Conservation (phyloP, 2,329 filamentous ascomycete genomes). For the Colletotrichum orbiculare region DNA sequence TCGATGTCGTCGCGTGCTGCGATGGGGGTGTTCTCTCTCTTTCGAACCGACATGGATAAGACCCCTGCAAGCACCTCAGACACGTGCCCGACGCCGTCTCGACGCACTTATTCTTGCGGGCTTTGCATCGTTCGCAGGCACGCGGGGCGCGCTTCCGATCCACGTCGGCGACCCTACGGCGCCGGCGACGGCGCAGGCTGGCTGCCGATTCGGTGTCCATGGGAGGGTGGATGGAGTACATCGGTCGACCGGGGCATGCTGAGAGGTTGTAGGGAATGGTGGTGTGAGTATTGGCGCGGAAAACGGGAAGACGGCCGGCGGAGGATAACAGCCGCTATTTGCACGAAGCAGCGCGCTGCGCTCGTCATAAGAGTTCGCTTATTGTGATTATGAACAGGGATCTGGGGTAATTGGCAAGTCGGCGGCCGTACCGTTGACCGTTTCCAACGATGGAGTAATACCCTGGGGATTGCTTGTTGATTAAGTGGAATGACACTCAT, state of each 20-base stretch:
- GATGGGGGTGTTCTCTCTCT: not conserved
- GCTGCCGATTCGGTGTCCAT: constrained; percentile 17
- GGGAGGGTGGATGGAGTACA: not conserved
- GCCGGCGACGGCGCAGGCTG: constrained; percentile 26
- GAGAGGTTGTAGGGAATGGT: not conserved
- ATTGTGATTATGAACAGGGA: not conserved
- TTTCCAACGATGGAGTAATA: no score
- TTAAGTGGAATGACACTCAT: no score
- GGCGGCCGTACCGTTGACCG: not conserved
- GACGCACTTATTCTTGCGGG: constrained; percentile 49
- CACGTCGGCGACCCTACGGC: constrained; percentile 46
- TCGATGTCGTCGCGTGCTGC: constrained; percentile 9
- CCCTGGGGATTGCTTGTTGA: no score
- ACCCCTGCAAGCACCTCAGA: constrained; percentile 43
- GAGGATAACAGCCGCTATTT: not conserved
- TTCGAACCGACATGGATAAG: constrained; percentile 40
- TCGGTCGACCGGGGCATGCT: not conserved
- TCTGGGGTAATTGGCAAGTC: not conserved
- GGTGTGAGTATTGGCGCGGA: not conserved
- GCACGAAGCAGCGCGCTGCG: no score
- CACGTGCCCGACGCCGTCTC: constrained; percentile 42
- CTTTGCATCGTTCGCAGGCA: constrained; percentile 50
- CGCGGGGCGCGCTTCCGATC: constrained; percentile 47
- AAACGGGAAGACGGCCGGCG: not conserved
- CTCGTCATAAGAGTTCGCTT: not conserved